Conservation (phyloP, 306 rosid genomes). For the Cicer judaicum region DNA sequence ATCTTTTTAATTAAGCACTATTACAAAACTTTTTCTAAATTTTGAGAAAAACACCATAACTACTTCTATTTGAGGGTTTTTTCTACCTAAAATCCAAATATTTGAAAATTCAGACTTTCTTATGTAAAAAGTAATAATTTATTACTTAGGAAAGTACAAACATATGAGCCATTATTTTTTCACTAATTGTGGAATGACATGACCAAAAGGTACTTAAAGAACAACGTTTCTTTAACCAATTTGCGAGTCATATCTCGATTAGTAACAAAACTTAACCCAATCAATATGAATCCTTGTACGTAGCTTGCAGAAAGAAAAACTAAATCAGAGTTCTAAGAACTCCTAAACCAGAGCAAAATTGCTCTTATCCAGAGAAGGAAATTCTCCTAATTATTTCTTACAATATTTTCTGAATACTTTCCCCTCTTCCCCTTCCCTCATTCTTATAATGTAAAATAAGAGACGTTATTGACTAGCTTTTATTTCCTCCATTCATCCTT, state of each 20-base stretch:
- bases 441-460: no score
- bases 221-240: neutral
- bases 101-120: neutral
- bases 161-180: neutral
- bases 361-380: no score
- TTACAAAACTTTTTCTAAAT: neutral
- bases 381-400: no score
- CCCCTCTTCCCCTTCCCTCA: no score
- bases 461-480: no score
- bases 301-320: neutral
- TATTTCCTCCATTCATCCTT: no score
- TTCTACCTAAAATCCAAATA: neutral
- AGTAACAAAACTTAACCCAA: neutral
- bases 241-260: neutral
- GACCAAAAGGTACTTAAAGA: conserved; percentile 15
- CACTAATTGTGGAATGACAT: conserved; percentile 21
- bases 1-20: neutral
- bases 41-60: neutral
- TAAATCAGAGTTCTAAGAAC: no score
- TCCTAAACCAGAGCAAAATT: no score
- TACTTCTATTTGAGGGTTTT: neutral
- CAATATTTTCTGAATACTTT: no score
- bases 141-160: neutral
- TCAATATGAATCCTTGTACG: neutral
- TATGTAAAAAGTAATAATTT: neutral